A percentile compares a stretch with the other conserved stretches of the same genome.
Conservation (phyloP, 257 asterid genomes). For the Solanum habrochaites region DNA sequence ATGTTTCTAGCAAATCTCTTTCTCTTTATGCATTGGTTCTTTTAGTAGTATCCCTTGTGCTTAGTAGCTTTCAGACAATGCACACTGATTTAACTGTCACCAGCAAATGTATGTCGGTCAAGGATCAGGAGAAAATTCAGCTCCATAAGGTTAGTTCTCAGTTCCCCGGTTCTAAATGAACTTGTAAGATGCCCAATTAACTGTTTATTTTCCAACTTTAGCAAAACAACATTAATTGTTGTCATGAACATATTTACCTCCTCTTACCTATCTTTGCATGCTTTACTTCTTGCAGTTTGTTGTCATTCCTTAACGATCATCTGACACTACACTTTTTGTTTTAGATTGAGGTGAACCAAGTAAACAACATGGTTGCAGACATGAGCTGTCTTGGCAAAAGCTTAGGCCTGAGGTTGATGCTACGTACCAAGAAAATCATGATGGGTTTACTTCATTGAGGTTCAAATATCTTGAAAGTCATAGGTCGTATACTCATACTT, state of each 20-base stretch:
- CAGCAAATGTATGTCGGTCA: constrained; percentile 29
- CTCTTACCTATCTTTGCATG: no score
- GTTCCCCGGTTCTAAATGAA: background rate
- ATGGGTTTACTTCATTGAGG: background rate
- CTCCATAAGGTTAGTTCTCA: constrained; percentile 27
- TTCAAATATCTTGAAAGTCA: background rate
- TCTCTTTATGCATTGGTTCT: background rate
- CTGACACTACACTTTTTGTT: background rate
- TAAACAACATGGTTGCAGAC: constrained; percentile 38
- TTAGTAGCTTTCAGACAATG: constrained; percentile 25
- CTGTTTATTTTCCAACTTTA: background rate
- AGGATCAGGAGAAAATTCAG: constrained; percentile 19
- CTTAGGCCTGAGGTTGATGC: constrained; percentile 42
- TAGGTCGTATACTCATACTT: background rate
- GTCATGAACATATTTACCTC: background rate
- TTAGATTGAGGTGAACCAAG: constrained; percentile 31
- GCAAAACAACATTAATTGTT: background rate
- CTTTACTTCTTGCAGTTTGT: background rate
- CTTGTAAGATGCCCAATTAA: background rate
- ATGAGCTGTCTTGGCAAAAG: constrained; percentile 33
- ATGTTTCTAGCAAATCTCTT: background rate
- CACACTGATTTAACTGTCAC: constrained; percentile 25
- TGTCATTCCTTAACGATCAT: background rate
- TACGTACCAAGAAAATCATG: constrained; percentile 21
- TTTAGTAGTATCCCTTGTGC: background rate